Evolutionary conservation across 2,329 filamentous ascomycete genomes (phyloP).

Genomic region (Botrytis hyacinthi): DNA sequence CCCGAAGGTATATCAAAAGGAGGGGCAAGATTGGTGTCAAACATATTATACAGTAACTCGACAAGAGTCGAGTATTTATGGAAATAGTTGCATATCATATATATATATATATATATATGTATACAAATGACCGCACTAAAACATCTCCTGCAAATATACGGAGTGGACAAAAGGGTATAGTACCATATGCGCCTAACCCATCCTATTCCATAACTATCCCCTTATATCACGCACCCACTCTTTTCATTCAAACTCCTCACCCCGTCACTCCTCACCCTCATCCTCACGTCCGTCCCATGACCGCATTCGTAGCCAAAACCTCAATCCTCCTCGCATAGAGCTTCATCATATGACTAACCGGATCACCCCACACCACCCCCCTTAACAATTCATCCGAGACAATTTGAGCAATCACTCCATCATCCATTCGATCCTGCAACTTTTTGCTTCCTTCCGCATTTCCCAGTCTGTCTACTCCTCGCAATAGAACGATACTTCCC

Average conservation of each 20-base stretch:
- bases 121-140: neutral
- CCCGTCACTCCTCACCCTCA: too few species aligned
- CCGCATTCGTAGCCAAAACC: constrained; percentile 65
- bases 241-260: neutral
- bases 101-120: neutral
- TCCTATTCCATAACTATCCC: neutral
- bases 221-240: neutral
- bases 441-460: constrained; percentile 43
- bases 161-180: constrained; percentile 13
- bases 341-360: constrained; percentile 75
- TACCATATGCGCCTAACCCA: constrained; percentile 3
- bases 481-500: constrained; percentile 65
- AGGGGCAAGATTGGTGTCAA: neutral
- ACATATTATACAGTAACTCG: neutral
- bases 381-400: constrained; percentile 67
- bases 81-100: neutral
- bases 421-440: constrained; percentile 49
- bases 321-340: constrained; percentile 73
- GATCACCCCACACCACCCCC: constrained; percentile 76
- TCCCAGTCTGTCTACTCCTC: constrained; percentile 47
- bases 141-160: neutral
- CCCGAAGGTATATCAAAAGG: neutral
- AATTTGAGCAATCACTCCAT: constrained; percentile 66
- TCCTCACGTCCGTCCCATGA: constrained; percentile 45
- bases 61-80: fast-evolving